Percentiles rank a stretch among this genome's conserved stretches.
phyloP scores from a whole-genome alignment of 345 rosid species.

The Camelina sativa region DNA sequence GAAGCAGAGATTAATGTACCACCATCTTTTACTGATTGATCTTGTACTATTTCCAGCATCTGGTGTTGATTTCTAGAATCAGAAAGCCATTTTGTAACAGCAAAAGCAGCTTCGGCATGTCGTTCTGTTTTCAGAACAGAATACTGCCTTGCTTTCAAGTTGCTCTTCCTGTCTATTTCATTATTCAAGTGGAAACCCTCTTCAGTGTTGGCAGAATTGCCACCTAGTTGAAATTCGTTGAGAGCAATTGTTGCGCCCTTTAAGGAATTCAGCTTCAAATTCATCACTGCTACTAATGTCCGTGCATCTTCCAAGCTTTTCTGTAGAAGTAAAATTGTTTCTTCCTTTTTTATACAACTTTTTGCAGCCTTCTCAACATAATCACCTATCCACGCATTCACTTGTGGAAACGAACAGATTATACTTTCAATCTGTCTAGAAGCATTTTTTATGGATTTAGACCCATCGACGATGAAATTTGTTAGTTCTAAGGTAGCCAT shows the following conservation, averaged over 20 bases:
- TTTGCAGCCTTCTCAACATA: slow-evolving; percentile 76
- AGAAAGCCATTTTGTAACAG: slow-evolving; percentile 60
- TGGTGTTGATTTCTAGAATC: slow-evolving; percentile 51
- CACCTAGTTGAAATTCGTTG: slow-evolving; percentile 53
- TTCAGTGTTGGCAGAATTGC: slow-evolving; percentile 46
- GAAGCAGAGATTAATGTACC: slow-evolving; percentile 45
- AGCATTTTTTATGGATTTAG: slow-evolving; percentile 84
- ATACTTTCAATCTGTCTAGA: slow-evolving; percentile 69
- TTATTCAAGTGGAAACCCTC: slow-evolving; percentile 46
- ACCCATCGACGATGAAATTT: slow-evolving; percentile 78
- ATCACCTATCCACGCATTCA: slow-evolving; percentile 61
- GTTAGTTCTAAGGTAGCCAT: slow-evolving; percentile 81
- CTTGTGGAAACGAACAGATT: slow-evolving; percentile 69
- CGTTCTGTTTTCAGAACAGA: slow-evolving; percentile 55
- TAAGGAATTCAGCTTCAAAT: slow-evolving; percentile 69
- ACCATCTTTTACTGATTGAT: slow-evolving; percentile 51
- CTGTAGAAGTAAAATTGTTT: slow-evolving; percentile 69
- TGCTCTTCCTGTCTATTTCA: slow-evolving; percentile 51
- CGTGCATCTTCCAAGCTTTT: slow-evolving; percentile 87
- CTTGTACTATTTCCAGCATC: slow-evolving; percentile 51
- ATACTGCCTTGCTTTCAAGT: slow-evolving; percentile 47
- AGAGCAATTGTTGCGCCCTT: slow-evolving; percentile 72
- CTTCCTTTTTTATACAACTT: slow-evolving; percentile 83
- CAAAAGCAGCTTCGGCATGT: slow-evolving; percentile 53
- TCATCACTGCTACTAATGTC: slow-evolving; percentile 72